phyloP scores from a whole-genome alignment of 2,329 filamentous ascomycete genomes.

The Coniochaeta prunicola region DNA sequence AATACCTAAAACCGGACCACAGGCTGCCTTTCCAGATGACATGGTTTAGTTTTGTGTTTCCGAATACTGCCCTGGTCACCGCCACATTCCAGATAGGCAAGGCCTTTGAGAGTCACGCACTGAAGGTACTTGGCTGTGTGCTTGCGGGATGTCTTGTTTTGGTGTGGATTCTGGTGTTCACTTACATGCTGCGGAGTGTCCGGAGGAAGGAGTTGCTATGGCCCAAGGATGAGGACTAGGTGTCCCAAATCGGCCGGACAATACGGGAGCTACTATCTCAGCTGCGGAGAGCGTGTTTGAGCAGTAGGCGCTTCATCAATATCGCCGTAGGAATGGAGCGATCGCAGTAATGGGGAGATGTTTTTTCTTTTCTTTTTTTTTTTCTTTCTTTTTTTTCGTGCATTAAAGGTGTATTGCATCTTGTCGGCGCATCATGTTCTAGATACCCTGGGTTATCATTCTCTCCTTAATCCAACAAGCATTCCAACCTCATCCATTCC shows the following conservation, averaged over 20 bases:
- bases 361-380: too few relatives aligned
- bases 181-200: constrained; percentile 64
- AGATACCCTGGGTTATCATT: neutral
- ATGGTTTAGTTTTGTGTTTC: constrained; percentile 79
- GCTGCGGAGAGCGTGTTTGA: neutral
- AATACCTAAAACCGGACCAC: constrained; percentile 48
- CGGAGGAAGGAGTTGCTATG: constrained; percentile 48
- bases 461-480: neutral
- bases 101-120: constrained; percentile 49
- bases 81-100: constrained; percentile 65
- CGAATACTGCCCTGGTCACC: constrained; percentile 69
- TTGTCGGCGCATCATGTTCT: neutral
- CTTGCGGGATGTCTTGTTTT: constrained; percentile 59
- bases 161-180: constrained; percentile 62
- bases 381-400: too few relatives aligned
- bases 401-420: neutral
- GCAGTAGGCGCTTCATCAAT: neutral
- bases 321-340: neutral
- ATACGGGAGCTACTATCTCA: neutral
- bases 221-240: constrained; percentile 2
- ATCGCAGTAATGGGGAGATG: neutral
- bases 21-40: constrained; percentile 72
- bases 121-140: constrained; percentile 61
- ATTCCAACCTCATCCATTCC: neutral
- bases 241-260: neutral